Percentiles rank a stretch among this genome's conserved stretches.
Conservation (phyloP, 495 filamentous ascomycete genomes). For the Trichoderma virens region DNA sequence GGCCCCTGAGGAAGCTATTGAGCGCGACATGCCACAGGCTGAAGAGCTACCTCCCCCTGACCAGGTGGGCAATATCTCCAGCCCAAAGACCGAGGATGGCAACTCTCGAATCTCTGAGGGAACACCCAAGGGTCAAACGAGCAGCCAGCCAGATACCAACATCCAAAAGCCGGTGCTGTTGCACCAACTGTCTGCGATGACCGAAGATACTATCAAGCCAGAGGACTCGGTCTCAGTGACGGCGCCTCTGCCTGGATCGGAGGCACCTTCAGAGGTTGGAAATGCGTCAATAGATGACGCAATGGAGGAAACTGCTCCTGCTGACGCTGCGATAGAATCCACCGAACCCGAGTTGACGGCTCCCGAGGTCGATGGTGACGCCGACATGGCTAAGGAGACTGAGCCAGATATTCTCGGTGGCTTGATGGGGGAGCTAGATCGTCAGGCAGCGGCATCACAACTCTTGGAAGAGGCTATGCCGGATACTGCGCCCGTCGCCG, state of each 20-base stretch:
- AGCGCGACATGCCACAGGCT: not conserved
- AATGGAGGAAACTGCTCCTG: not conserved
- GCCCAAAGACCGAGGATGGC: not conserved
- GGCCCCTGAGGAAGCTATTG: slow-evolving; percentile 1
- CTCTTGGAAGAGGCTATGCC: not conserved
- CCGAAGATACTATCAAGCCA: slow-evolving; percentile 11
- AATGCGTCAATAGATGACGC: not conserved
- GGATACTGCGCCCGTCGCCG: not conserved
- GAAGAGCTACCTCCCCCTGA: slow-evolving; percentile 5
- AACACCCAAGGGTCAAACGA: not conserved
- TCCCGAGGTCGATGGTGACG: not conserved
- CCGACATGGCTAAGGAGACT: not conserved
- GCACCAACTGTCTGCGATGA: slow-evolving; percentile 3
- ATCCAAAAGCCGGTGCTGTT: not conserved
- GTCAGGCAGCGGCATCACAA: slow-evolving; percentile 10
- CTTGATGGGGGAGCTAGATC: slow-evolving; percentile 13
- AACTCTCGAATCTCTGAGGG: not conserved
- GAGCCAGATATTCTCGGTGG: slow-evolving; percentile 13
- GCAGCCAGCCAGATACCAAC: not conserved
- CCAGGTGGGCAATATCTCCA: slow-evolving; percentile 11
- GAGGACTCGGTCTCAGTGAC: slow-evolving; percentile 9
- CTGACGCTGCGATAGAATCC: not conserved
- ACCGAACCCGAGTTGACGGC: not conserved
- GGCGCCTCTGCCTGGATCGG: not conserved
- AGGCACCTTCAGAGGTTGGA: slow-evolving; percentile 3